Evolutionary conservation across 345 rosid genomes (phyloP).

Genomic region (Boechera retrofracta): DNA sequence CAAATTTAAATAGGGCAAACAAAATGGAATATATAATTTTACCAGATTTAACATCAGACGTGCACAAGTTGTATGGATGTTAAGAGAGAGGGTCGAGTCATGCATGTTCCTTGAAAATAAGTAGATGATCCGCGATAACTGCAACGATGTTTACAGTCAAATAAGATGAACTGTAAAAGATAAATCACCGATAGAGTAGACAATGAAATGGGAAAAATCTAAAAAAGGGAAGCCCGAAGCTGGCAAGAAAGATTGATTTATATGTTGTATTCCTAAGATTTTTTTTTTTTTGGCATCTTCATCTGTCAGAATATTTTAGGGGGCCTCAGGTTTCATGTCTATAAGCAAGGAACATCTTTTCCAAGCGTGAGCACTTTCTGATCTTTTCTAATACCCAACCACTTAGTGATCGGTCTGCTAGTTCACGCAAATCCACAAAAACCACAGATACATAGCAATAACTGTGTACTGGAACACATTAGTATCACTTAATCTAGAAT

Average conservation of each 20-base stretch:
- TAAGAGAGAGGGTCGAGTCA: constrained; percentile 87
- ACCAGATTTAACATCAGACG: constrained; percentile 99
- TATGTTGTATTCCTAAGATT: constrained; percentile 23
- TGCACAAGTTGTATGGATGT: constrained; percentile 96
- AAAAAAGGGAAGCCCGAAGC: constrained; percentile 16
- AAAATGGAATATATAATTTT: constrained; percentile 38
- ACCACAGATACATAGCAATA: constrained; percentile 23
- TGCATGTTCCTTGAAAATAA: constrained; percentile 97
- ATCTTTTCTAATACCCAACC: constrained; percentile 17
- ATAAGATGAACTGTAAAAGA: constrained; percentile 24
- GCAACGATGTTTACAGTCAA: constrained; percentile 49
- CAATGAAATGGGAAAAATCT: background rate
- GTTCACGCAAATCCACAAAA: background rate
- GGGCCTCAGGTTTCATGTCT: constrained; percentile 13
- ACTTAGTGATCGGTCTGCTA: no score
- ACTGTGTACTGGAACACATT: constrained; percentile 21
- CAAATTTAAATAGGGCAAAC: constrained; percentile 24
- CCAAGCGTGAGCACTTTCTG: constrained; percentile 19
- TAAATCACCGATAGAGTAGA: background rate
- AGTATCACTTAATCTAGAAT: constrained; percentile 22
- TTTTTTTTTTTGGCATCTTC: background rate
- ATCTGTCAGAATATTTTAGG: constrained; percentile 7
- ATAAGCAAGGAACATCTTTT: constrained; percentile 17
- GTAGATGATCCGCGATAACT: constrained; percentile 94
- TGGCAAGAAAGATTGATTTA: constrained; percentile 26